Conservation (phyloP, 2,329 filamentous ascomycete genomes). For the Ilyonectria robusta region DNA sequence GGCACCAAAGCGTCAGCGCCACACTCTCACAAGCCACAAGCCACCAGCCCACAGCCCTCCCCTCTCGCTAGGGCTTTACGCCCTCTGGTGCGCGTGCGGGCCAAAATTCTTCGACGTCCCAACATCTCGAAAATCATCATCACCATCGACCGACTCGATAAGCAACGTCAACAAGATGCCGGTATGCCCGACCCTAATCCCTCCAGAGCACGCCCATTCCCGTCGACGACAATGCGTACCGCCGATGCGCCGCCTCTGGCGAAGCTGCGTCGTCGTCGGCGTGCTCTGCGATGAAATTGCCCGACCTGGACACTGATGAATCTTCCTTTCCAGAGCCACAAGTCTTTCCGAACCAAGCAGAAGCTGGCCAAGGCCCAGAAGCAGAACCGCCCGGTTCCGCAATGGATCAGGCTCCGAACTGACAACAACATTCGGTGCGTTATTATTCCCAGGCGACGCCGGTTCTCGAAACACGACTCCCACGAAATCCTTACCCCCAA, state of each 20-base stretch:
- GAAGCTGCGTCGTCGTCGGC: conserved; percentile 10
- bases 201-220: conserved; percentile 26
- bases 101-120: conserved; percentile 53
- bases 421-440: conserved; percentile 99
- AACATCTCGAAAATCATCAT: conserved; percentile 52
- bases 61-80: conserved; percentile 55
- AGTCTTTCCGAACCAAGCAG: conserved; percentile 99
- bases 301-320: conserved; percentile 45
- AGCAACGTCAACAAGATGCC: conserved; percentile 59
- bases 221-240: conserved; percentile 26
- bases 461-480: conserved; percentile 15
- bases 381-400: conserved; percentile 99
- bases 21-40: conserved; percentile 31
- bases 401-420: conserved; percentile 99
- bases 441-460: conserved; percentile 22
- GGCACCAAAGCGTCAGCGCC: conserved; percentile 29
- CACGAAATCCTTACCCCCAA: conserved; percentile 1
- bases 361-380: conserved; percentile 99
- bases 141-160: conserved; percentile 55
- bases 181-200: conserved; percentile 50
- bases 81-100: conserved; percentile 50
- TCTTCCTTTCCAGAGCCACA: conserved; percentile 82
- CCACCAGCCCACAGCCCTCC: conserved; percentile 37
- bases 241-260: conserved; percentile 12
- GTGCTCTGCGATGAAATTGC: conserved; percentile 18